Evolutionary conservation across 2,329 filamentous ascomycete species (phyloP).

Genomic region (Pseudogymnoascus sp.): DNA sequence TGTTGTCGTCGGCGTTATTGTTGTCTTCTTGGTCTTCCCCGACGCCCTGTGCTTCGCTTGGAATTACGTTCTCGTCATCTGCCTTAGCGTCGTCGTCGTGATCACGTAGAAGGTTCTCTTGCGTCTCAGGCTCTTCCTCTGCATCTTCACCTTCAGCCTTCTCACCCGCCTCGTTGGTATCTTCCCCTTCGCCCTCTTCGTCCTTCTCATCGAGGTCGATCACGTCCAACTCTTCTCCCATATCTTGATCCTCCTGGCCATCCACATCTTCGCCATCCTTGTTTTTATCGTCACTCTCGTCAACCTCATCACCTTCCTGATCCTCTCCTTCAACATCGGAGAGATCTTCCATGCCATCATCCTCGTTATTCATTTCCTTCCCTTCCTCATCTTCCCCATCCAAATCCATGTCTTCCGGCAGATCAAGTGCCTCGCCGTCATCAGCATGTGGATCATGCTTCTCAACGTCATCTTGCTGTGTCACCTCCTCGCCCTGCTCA

Average conservation of each 20-base stretch:
- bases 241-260: slow-evolving; percentile 34
- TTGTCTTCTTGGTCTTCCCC: slow-evolving; percentile 56
- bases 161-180: slow-evolving; percentile 45
- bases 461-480: slow-evolving; percentile 47
- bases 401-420: slow-evolving; percentile 64
- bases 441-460: slow-evolving; percentile 58
- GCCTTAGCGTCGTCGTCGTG: slow-evolving; percentile 41
- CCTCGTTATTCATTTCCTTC: slow-evolving; percentile 36
- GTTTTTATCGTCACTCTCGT: slow-evolving; percentile 37
- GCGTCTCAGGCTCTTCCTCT: slow-evolving; percentile 45
- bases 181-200: slow-evolving; percentile 27
- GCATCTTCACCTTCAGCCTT: slow-evolving; percentile 39
- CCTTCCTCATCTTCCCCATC: slow-evolving; percentile 50
- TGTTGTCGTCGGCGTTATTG: slow-evolving; percentile 53
- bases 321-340: slow-evolving; percentile 17
- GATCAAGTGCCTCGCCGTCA: slow-evolving; percentile 58
- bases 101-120: slow-evolving; percentile 31
- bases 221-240: slow-evolving; percentile 27
- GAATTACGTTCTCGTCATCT: slow-evolving; percentile 53
- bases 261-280: slow-evolving; percentile 31
- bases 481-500: slow-evolving; percentile 49
- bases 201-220: slow-evolving; percentile 26
- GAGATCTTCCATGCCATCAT: slow-evolving; percentile 33
- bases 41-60: slow-evolving; percentile 55
- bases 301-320: slow-evolving; percentile 26